Evolutionary conservation across 768 basidiomycete genomes (phyloP).

Genomic region (Agaricus blazei): DNA sequence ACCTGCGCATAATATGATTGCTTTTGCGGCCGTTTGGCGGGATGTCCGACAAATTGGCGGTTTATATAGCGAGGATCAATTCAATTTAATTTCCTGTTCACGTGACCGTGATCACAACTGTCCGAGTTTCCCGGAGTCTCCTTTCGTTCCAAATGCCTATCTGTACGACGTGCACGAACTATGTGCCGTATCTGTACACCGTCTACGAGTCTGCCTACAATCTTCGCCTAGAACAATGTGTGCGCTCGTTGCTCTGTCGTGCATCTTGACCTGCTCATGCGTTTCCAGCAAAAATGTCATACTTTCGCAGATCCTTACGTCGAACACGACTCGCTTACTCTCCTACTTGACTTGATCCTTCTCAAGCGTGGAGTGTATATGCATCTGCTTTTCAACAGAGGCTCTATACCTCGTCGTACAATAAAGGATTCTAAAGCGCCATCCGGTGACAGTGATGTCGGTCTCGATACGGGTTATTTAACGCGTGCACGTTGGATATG

Average conservation of each 20-base stretch:
- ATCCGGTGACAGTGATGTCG: neutral
- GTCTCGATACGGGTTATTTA: neutral
- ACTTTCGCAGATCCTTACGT: constrained; percentile 83
- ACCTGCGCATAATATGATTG: too few species aligned
- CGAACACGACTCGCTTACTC: constrained; percentile 70
- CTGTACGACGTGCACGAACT: constrained; percentile 69
- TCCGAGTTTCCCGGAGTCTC: too few species aligned
- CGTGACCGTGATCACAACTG: too few species aligned
- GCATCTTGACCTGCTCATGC: neutral
- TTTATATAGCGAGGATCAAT: too few species aligned
- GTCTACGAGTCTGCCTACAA: constrained; percentile 77
- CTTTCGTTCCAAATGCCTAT: constrained; percentile 53
- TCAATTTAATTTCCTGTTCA: too few species aligned
- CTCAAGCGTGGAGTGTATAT: constrained; percentile 79
- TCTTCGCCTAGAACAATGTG: constrained; percentile 80
- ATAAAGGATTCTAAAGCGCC: constrained; percentile 13
- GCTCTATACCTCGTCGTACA: constrained; percentile 53
- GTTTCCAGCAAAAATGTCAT: constrained; percentile 48
- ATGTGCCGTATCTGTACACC: constrained; percentile 70
- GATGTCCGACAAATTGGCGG: too few species aligned
- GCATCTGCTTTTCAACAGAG: constrained; percentile 79
- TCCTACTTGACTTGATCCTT: constrained; percentile 76
- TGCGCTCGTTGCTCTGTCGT: constrained; percentile 30
- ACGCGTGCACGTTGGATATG: constrained; percentile 42
- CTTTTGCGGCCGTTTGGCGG: too few species aligned